phyloP scores from a whole-genome alignment of 2,329 filamentous ascomycete genomes.

The Claviceps capensis region DNA sequence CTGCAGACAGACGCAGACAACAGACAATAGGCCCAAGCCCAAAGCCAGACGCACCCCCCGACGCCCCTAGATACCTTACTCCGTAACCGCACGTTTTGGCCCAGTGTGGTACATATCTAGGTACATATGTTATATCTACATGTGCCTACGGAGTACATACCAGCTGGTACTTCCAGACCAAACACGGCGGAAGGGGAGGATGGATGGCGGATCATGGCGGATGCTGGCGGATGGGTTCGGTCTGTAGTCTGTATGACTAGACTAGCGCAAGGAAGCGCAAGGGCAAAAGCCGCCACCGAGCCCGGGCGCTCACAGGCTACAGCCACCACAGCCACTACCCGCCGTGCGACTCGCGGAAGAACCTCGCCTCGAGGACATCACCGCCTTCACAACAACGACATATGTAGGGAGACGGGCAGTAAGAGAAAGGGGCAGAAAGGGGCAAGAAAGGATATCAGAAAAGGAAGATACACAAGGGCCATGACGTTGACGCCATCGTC shows the following conservation, averaged over 20 bases:
- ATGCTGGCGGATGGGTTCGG: slow-evolving; percentile 3
- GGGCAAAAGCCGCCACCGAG: slow-evolving; percentile 6
- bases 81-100: no score
- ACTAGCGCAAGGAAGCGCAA: slow-evolving; percentile 7
- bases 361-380: not conserved
- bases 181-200: not conserved
- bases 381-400: not conserved
- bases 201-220: not conserved
- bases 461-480: not conserved
- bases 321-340: not conserved
- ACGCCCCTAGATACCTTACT: not conserved
- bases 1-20: not conserved
- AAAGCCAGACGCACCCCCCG: not conserved
- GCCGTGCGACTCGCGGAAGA: not conserved
- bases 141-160: no score
- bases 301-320: not conserved
- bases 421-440: not conserved
- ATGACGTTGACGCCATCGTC: not conserved
- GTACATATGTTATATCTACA: no score
- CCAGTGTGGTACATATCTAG: no score
- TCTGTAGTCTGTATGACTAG: slow-evolving; percentile 4
- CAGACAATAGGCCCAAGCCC: not conserved
- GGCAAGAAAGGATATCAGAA: not conserved
- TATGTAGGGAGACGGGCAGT: not conserved
- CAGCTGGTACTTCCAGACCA: not conserved